Conservation (phyloP, 768 basidiomycete genomes). For the Boletus pseudo-olivaceus region DNA sequence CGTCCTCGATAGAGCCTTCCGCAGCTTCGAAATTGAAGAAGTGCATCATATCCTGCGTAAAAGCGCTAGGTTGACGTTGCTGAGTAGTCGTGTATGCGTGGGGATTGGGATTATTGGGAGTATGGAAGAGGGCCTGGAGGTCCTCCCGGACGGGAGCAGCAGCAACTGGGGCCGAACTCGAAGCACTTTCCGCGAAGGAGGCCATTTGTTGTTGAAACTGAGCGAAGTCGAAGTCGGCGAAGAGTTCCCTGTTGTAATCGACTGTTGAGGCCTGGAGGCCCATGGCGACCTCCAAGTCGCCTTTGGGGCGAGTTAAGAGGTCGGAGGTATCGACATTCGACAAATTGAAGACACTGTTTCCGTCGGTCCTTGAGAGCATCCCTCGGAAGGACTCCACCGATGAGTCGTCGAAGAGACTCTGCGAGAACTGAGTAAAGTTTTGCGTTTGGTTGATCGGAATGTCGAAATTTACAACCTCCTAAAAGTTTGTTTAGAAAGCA, state of each 20-base stretch:
- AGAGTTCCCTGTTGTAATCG: slow-evolving; percentile 17
- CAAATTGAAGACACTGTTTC: slow-evolving; percentile 37
- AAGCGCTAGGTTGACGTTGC: slow-evolving; percentile 21
- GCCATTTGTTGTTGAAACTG: slow-evolving; percentile 9
- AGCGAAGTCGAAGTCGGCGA: slow-evolving; percentile 22
- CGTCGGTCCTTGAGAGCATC: slow-evolving; percentile 29
- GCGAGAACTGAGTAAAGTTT: slow-evolving; percentile 3
- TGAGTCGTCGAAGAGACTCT: background rate
- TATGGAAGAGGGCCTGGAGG: slow-evolving; percentile 20
- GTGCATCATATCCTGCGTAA: slow-evolving; percentile 33
- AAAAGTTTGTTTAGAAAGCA: background rate
- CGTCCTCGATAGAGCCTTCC: slow-evolving; percentile 8
- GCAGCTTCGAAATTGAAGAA: slow-evolving; percentile 38
- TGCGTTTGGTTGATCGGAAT: slow-evolving; percentile 12
- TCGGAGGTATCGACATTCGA: slow-evolving; percentile 30
- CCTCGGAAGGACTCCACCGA: slow-evolving; percentile 27
- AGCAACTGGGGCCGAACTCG: background rate
- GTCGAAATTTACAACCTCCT: slow-evolving; percentile 14
- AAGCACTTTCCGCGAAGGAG: background rate
- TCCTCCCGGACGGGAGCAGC: slow-evolving; percentile 14
- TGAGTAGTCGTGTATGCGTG: slow-evolving; percentile 9
- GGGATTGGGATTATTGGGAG: slow-evolving; percentile 10
- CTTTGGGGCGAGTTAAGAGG: slow-evolving; percentile 34
- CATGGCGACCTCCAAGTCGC: slow-evolving; percentile 36
- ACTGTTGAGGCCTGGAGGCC: background rate